Evolutionary conservation across 257 asterid species (phyloP), one percentile per base, ranked within the genome.

Genomic region (Nicotiana noctiflora): DNA sequence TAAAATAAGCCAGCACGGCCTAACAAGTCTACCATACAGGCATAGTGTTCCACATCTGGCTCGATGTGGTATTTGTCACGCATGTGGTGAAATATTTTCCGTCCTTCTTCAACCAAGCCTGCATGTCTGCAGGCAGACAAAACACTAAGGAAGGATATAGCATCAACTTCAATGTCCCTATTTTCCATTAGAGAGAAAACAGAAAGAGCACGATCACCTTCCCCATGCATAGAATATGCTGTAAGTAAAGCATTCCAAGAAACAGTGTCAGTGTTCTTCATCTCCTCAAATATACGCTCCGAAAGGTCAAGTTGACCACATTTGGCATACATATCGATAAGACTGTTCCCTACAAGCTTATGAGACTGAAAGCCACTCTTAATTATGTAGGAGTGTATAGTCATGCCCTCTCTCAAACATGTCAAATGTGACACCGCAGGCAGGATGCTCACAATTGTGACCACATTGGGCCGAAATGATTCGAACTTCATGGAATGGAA

Each of bases 201-300:
- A 52, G 82, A 67, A 6, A 84, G 79, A 37, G 82, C 82, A 55
- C 75, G 32, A 40, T 74, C 51, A 68, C 82, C 83, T 53, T 77
- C 75, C 55, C 84, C 87, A 9, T 79, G 75, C 80, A 65, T 81
- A 59, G 87, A 81, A 77, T 66, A 84, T 13, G 84, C 87, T 27
- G 84, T 40, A 74, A 84, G 80, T 79, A 84, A 81, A 19, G 84
- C 80, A 51, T 84, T 84, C 87, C 87, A 84, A 51, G 87, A 77
- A 40, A 84, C 79, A 18, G 60, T 19, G 66, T 84, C 80, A 53
- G 63, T 81, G 8, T 49, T 60, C 23, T 59, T 61, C 56, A 81
- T 84, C 34, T 80, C 82, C 49, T 77, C 74, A 67, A 84, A 84
- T 56, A 81, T 27, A 21, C 15, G 12, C 55, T 78, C 44, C 4